A percentile compares a stretch with the other conserved stretches of the same genome.
Conservation (phyloP, 2,329 filamentous ascomycete genomes). For the Colletotrichum ledebouriae region DNA sequence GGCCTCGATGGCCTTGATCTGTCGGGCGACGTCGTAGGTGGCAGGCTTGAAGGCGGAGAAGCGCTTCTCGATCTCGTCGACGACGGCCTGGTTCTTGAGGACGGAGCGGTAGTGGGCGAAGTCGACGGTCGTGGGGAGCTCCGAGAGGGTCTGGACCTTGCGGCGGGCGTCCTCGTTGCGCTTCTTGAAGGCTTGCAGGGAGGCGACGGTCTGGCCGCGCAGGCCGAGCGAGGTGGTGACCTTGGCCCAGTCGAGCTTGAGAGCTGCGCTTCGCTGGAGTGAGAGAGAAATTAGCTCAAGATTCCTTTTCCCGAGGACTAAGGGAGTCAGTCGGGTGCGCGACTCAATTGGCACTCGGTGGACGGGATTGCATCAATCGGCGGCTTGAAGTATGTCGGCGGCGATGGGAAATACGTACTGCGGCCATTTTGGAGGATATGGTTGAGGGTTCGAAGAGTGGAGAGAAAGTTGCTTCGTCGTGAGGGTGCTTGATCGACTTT, state of each 20-base stretch:
- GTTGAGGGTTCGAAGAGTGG: constrained; percentile 61
- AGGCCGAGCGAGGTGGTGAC: constrained; percentile 94
- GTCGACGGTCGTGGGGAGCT: constrained; percentile 89
- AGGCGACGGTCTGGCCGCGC: constrained; percentile 91
- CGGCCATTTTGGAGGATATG: constrained; percentile 73
- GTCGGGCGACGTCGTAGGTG: constrained; percentile 91
- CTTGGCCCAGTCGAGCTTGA: constrained; percentile 99
- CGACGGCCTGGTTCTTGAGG: constrained; percentile 95
- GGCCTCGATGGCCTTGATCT: constrained; percentile 97
- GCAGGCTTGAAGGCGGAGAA: constrained; percentile 92
- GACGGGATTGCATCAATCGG: constrained; percentile 46
- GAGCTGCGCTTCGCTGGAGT: constrained; percentile 91
- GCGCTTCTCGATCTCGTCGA: constrained; percentile 98
- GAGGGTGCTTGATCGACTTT: constrained; percentile 60
- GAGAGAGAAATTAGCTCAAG: constrained; percentile 68
- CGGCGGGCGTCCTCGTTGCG: constrained; percentile 99
- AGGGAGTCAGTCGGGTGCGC: constrained; percentile 12
- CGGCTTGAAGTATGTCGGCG: neutral
- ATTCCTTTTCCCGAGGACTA: constrained; percentile 7
- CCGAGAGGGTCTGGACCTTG: constrained; percentile 86
- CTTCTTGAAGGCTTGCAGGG: constrained; percentile 98
- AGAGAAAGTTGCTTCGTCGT: constrained; percentile 63
- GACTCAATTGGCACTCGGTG: constrained; percentile 35
- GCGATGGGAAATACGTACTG: constrained; percentile 66
- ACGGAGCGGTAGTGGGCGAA: constrained; percentile 91